Evolutionary conservation across 2,329 filamentous ascomycete species (phyloP), one percentile per base, ranked within the genome.

Genomic region (Phialemonium atrogriseum): DNA sequence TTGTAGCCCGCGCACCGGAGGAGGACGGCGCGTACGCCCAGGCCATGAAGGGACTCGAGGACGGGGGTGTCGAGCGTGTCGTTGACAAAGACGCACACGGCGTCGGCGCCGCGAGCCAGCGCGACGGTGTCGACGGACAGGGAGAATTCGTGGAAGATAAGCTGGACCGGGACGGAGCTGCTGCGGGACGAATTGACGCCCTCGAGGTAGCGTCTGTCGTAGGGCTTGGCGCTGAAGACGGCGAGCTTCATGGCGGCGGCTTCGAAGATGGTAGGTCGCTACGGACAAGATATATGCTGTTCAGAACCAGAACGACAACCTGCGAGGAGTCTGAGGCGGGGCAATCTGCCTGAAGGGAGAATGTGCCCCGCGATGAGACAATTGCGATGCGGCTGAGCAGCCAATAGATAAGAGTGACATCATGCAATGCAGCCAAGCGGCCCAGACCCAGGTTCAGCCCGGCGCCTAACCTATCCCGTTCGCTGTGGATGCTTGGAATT

Each of bases 1-100:
- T 83, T 80, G 62, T 66, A 80, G 35, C 78, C 78, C 2, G 78
- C 78, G 52, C 78, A 82, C 32, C 78, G 74, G 34, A 82, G 62
- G 15, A 80, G 67, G 40, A 82, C 62, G 31, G 71, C 72, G 28
- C 63, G 62, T 26, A 77, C 64, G 45, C 74, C 74, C 24, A 51
- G 41, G 13, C 47, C 38, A 32, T 65, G 56, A 7, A 81, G 65
- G 1, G 58, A 55, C 13, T 59, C 51, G 25, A 81, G 60, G 23
- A 80, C 70, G 2, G 55, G 47, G 5, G 53, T 61, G 32, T 63
- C 56, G 13, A 80, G 58, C 5, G 54, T 54, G 54, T 83, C 78
- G 52, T 82, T 83, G 49, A 82, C 78, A 44, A 83, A 83, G 44
- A 73, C 70, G 54, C 77, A 82, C 29, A 83, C 63, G 34, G 76